Evolutionary conservation across 306 rosid genomes (phyloP).

Genomic region (Fragaria vesca): DNA sequence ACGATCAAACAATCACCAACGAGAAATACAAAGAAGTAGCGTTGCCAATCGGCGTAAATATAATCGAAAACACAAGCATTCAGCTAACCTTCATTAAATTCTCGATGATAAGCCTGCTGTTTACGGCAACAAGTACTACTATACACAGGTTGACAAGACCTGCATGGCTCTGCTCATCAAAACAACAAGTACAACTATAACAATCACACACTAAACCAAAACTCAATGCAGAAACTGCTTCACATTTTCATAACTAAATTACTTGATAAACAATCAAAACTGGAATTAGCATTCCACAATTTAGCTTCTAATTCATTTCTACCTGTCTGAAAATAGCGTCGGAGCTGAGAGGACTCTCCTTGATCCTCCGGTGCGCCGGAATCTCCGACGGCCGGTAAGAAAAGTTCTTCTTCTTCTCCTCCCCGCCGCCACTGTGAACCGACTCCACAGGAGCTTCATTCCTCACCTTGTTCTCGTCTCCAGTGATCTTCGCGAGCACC

Average conservation of each 20-base stretch:
- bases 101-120: conserved; percentile 93
- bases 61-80: conserved; percentile 4
- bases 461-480: conserved; percentile 17
- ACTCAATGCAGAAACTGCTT: background rate
- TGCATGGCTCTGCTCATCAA: conserved; percentile 81
- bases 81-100: conserved; percentile 87
- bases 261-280: background rate
- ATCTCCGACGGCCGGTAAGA: conserved; percentile 57
- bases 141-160: conserved; percentile 96
- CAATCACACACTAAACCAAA: background rate
- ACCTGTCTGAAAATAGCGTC: conserved; percentile 86
- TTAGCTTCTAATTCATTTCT: background rate
- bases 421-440: conserved; percentile 11
- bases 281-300: background rate
- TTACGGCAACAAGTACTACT: conserved; percentile 93
- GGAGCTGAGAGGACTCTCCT: conserved; percentile 94
- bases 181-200: background rate
- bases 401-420: conserved; percentile 32
- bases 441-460: conserved; percentile 21
- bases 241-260: background rate
- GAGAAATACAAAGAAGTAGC: background rate
- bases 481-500: conserved; percentile 22
- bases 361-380: conserved; percentile 75
- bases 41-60: background rate
- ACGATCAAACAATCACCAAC: conserved; percentile 9